Evolutionary conservation across 345 rosid species (phyloP), one percentile per base, ranked within the genome.

Genomic region (Ailanthus altissimus): DNA sequence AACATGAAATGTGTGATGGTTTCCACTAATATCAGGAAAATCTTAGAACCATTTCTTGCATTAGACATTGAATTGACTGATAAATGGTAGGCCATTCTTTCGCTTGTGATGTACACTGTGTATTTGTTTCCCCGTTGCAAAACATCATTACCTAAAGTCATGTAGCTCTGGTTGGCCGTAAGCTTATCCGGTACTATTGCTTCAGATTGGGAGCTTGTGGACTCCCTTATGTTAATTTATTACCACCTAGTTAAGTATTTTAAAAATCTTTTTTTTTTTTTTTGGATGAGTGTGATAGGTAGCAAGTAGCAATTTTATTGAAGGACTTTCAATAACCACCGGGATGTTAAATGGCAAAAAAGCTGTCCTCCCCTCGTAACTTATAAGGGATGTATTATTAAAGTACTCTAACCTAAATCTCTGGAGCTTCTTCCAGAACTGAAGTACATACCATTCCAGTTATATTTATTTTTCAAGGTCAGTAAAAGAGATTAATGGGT

Each of bases 91-190:
- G 78, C 50, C 83, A 65, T 49, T 54, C 5, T 61, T 65, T 51
- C 66, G 53, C 57, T 32, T 68, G 23, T 70, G 75, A 73, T 73
- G 70, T n/a, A n/a, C 42, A 8, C 28, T 59, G 53, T 54, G 46
- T 28, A 71, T 72, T 72, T 75, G 76, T 79, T 80, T 84, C 69
- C 74, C 57, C n/a, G 75, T 81, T 65, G 72, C 77, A 53, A 46
- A 62, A 46, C 69, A 61, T 79, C 79, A 74, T 62, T 65, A 67
- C 49, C 18, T 32, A 72, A 42, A 23, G 49, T 32, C 68, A 25
- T 45, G 26, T 57, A 20, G 64, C 70, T 76, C 58, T 72, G 28
- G 75, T 78, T 82, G 84, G 77, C 73, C 49, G 26, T 74, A 58
- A 78, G 72, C 75, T 70, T 56, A 74, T 77, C 81, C 11, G 20